Evolutionary conservation across 2,329 filamentous ascomycete genomes (phyloP).

Genomic region (Ophiostoma piceae): DNA sequence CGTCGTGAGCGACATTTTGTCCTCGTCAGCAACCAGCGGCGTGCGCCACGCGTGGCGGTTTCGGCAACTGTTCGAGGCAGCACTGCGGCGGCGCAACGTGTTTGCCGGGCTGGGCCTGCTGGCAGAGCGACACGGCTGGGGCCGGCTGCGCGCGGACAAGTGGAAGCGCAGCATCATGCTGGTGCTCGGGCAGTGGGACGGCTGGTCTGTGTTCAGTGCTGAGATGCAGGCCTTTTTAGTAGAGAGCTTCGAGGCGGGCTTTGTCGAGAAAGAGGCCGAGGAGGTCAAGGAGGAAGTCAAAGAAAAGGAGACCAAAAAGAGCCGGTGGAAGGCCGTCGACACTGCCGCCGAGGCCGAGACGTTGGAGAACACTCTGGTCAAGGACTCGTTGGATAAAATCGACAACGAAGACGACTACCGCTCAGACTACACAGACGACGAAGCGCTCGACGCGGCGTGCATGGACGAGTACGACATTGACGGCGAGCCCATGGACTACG

Average conservation of each 20-base stretch:
- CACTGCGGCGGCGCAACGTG: conserved; percentile 60
- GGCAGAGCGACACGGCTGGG: conserved; percentile 69
- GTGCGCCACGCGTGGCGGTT: conserved; percentile 85
- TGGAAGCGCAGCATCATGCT: conserved; percentile 72
- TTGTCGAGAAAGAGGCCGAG: conserved; percentile 36
- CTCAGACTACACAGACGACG: conserved; percentile 31
- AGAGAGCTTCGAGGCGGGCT: conserved; percentile 65
- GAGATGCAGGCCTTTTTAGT: conserved; percentile 68
- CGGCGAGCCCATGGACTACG: conserved; percentile 43
- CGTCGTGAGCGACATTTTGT: conserved; percentile 70
- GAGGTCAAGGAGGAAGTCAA: neutral
- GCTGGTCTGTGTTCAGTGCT: conserved; percentile 67
- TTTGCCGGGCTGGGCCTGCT: conserved; percentile 73
- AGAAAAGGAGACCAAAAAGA: conserved; percentile 34
- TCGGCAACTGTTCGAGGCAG: conserved; percentile 69
- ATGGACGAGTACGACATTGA: conserved; percentile 43
- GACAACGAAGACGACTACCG: conserved; percentile 25
- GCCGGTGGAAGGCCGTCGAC: conserved; percentile 50
- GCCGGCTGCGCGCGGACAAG: conserved; percentile 73
- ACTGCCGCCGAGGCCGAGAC: conserved; percentile 25
- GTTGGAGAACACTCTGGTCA: neutral
- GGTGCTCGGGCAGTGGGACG: conserved; percentile 66
- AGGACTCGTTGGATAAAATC: neutral
- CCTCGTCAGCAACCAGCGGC: conserved; percentile 67
- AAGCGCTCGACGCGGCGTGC: conserved; percentile 46